phyloP scores from a whole-genome alignment of 2,329 filamentous ascomycete species.

The Colletotrichum coccodes region DNA sequence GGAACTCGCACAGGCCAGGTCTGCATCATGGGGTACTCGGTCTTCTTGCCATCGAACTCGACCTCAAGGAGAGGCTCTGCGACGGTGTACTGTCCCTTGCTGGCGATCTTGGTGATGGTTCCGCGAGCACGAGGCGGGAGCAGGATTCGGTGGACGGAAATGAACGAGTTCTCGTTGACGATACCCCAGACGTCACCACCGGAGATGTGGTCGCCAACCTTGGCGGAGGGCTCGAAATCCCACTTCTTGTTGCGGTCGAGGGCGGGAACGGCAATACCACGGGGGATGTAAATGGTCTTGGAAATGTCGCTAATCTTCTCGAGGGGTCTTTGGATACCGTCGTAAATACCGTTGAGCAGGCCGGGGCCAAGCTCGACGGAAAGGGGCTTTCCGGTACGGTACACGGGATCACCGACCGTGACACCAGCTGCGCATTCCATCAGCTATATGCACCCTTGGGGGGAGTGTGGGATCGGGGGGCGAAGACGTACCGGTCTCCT shows the following conservation, averaged over 20 bases:
- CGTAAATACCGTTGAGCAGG: slow-evolving; percentile 98
- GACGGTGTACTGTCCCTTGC: slow-evolving; percentile 93
- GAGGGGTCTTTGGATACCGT: slow-evolving; percentile 97
- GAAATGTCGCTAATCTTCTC: slow-evolving; percentile 82
- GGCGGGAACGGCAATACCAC: slow-evolving; percentile 87
- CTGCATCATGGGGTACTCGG: slow-evolving; percentile 98
- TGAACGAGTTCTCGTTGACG: slow-evolving; percentile 95
- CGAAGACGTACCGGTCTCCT: slow-evolving; percentile 84
- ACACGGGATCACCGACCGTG: slow-evolving; percentile 92
- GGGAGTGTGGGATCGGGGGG: neutral
- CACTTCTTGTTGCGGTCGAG: slow-evolving; percentile 94
- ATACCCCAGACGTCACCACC: slow-evolving; percentile 96
- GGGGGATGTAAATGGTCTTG: slow-evolving; percentile 96
- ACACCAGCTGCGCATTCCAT: slow-evolving; percentile 76
- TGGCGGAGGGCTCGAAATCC: slow-evolving; percentile 92
- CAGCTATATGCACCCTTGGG: neutral
- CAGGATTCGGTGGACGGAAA: slow-evolving; percentile 92
- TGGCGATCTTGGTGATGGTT: slow-evolving; percentile 89
- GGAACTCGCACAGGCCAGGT: slow-evolving; percentile 97
- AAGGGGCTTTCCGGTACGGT: slow-evolving; percentile 91
- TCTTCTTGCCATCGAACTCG: slow-evolving; percentile 97
- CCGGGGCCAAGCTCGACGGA: slow-evolving; percentile 98
- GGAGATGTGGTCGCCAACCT: slow-evolving; percentile 96
- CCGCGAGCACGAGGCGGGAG: slow-evolving; percentile 90
- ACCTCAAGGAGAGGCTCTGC: slow-evolving; percentile 94